Percentiles rank a stretch among this genome's conserved stretches.
These are phyloP conservation scores for Backusella macrospora DNA, from an alignment of 192 early-diverging fungal species.

Conservation along the genomic window DNA sequence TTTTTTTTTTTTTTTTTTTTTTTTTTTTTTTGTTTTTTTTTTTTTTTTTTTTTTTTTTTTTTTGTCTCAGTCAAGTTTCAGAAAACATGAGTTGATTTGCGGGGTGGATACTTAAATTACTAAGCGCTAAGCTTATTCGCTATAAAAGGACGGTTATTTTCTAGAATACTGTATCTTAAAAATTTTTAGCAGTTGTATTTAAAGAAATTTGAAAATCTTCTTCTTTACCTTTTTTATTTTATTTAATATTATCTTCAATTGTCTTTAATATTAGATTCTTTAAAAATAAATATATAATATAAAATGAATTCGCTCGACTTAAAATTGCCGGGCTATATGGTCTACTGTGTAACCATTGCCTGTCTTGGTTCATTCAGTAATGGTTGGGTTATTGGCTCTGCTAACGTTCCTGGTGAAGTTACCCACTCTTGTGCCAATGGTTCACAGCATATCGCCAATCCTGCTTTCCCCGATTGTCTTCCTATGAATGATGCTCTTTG, in stretches of 20 bases:
- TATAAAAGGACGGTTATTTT: not conserved
- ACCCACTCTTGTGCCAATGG: constrained; percentile 35
- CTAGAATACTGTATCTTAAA: not conserved
- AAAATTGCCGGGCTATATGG: constrained; percentile 43
- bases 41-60: too few species aligned
- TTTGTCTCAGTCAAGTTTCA: constrained; percentile 15
- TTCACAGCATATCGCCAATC: not conserved
- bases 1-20: too few species aligned
- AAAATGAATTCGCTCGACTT: constrained; percentile 49
- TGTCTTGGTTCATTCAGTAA: constrained; percentile 46
- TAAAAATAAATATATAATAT: constrained; percentile 7
- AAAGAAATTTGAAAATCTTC: constrained; percentile 4
- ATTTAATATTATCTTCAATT: not conserved
- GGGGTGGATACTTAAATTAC: not conserved
- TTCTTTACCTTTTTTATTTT: not conserved
- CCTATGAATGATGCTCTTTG: constrained; percentile 38
- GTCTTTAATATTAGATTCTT: not conserved
- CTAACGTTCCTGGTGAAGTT: constrained; percentile 47
- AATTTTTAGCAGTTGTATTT: not conserved
- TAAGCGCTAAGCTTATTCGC: not conserved
- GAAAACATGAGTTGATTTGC: constrained; percentile 4
- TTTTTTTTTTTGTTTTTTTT: too few species aligned
- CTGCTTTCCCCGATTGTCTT: constrained; percentile 38
- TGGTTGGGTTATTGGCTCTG: constrained; percentile 50
- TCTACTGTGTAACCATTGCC: constrained; percentile 43